phyloP scores from a whole-genome alignment of 768 basidiomycete genomes.

The Naganishia onofrii region DNA sequence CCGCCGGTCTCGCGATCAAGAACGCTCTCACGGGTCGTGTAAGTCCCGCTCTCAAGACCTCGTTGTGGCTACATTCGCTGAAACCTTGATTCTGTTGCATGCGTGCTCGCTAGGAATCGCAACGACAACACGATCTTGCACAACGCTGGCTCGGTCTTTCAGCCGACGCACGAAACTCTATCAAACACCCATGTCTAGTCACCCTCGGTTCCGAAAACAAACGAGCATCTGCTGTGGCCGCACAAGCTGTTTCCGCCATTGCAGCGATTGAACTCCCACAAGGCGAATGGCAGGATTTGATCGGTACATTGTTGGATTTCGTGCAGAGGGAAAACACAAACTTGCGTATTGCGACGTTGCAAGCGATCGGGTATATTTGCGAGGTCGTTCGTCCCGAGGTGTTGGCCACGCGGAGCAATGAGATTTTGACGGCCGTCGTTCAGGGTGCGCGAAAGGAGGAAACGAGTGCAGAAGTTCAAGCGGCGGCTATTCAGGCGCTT shows the following conservation, averaged over 20 bases:
- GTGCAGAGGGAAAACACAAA: constrained; percentile 69
- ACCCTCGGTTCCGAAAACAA: constrained; percentile 70
- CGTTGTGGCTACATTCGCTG: constrained; percentile 25
- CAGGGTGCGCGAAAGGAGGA: constrained; percentile 98
- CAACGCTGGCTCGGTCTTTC: constrained; percentile 79
- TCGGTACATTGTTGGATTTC: constrained; percentile 81
- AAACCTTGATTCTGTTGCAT: constrained; percentile 59
- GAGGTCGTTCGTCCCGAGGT: constrained; percentile 95
- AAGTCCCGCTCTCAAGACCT: constrained; percentile 50
- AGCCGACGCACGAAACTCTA: constrained; percentile 74
- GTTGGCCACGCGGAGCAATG: constrained; percentile 81
- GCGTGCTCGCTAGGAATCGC: constrained; percentile 55
- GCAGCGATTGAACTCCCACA: constrained; percentile 87
- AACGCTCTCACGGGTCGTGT: constrained; percentile 88
- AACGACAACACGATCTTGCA: constrained; percentile 63
- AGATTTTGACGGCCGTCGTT: constrained; percentile 96
- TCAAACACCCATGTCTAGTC: constrained; percentile 57
- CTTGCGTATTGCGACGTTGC: constrained; percentile 71
- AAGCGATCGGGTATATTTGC: constrained; percentile 96
- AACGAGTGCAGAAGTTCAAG: constrained; percentile 80
- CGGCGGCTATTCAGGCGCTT: constrained; percentile 86
- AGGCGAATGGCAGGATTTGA: constrained; percentile 83
- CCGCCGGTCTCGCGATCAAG: constrained; percentile 95
- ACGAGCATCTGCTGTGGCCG: constrained; percentile 80
- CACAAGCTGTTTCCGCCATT: constrained; percentile 90